A percentile compares a stretch with the other conserved stretches of the same genome.
These are phyloP conservation scores for Colletotrichum sp. DNA, from an alignment of 2,329 filamentous ascomycete genomes.

Conservation along the genomic window DNA sequence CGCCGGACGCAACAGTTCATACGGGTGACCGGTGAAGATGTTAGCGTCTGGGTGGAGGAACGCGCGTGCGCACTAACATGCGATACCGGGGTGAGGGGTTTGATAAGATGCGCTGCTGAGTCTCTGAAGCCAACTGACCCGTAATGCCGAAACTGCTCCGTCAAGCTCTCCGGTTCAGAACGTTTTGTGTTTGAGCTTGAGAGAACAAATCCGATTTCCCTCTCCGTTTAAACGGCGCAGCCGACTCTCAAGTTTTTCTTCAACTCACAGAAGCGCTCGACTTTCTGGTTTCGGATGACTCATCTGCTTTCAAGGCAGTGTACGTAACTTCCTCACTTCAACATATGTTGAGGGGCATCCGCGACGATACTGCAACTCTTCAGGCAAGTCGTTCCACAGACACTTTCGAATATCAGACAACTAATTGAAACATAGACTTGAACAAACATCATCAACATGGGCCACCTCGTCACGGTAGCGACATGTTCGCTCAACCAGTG, in stretches of 20 bases:
- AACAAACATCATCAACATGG: neutral
- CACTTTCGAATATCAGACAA: neutral
- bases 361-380: neutral
- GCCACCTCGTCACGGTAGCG: constrained; percentile 35
- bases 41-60: neutral
- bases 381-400: neutral
- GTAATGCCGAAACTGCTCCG: neutral
- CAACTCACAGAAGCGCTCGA: neutral
- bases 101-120: neutral
- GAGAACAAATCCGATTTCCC: neutral
- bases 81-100: neutral
- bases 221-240: neutral
- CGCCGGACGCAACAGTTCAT: neutral
- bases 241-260: neutral
- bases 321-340: neutral
- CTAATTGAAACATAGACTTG: neutral
- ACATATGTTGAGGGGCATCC: neutral
- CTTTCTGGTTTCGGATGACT: neutral
- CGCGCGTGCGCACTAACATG: neutral
- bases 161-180: neutral
- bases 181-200: neutral
- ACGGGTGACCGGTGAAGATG: neutral
- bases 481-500: constrained; percentile 42
- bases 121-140: neutral
- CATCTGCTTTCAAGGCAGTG: neutral